Evolutionary conservation across 139 green algal species (phyloP).

Genomic region (Gonium pectorale): DNA sequence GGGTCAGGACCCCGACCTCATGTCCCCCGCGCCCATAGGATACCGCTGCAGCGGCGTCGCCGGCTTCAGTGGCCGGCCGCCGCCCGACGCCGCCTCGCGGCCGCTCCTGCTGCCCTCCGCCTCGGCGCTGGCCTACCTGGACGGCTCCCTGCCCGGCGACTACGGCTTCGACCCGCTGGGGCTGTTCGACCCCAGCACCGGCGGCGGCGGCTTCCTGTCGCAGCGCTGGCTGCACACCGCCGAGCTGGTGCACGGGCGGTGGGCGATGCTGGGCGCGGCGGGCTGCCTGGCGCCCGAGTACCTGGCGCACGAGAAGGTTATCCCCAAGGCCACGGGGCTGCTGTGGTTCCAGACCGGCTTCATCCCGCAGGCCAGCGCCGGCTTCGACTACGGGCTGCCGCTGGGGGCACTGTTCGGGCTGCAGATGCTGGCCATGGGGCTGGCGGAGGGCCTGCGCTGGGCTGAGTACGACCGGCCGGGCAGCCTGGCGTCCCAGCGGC

Average conservation of each 20-base stretch:
- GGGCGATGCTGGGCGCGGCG: constrained; percentile 71
- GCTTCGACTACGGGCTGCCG: constrained; percentile 68
- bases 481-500: constrained; percentile 37
- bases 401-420: constrained; percentile 63
- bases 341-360: constrained; percentile 81
- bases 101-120: constrained; percentile 29
- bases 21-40: background rate
- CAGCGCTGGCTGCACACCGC: constrained; percentile 57
- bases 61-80: constrained; percentile 23
- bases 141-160: constrained; percentile 74
- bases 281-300: constrained; percentile 68
- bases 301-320: constrained; percentile 63
- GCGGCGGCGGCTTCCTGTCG: constrained; percentile 66
- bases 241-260: constrained; percentile 56
- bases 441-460: constrained; percentile 68
- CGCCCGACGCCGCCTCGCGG: background rate
- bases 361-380: constrained; percentile 55
- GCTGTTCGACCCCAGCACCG: constrained; percentile 76
- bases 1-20: background rate
- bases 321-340: constrained; percentile 70
- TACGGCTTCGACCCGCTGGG: constrained; percentile 96
- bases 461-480: constrained; percentile 70
- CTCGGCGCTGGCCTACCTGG: constrained; percentile 60
- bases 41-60: constrained; percentile 2
- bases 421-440: constrained; percentile 66